Conservation (phyloP, 2,329 filamentous ascomycete genomes). For the Corynespora cassiicola region DNA sequence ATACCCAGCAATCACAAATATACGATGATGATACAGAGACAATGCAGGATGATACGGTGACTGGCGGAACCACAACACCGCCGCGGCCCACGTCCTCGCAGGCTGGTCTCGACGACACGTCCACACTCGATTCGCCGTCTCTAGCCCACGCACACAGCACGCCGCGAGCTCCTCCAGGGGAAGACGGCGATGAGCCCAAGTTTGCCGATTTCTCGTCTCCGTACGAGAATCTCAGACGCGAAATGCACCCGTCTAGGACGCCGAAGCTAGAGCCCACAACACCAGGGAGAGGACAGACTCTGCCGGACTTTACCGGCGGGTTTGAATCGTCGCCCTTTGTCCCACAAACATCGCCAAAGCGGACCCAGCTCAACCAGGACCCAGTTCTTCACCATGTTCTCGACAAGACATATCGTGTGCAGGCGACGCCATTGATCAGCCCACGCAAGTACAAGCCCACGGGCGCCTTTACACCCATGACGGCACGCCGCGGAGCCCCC, state of each 20-base stretch:
- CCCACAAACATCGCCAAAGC: slow-evolving; percentile 46
- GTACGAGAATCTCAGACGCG: slow-evolving; percentile 75
- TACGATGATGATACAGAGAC: slow-evolving; percentile 57
- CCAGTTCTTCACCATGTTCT: slow-evolving; percentile 88
- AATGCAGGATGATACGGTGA: slow-evolving; percentile 37
- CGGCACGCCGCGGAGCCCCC: slow-evolving; percentile 33
- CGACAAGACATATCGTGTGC: slow-evolving; percentile 93
- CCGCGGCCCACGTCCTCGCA: slow-evolving; percentile 42
- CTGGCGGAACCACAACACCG: slow-evolving; percentile 53
- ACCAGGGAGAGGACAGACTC: slow-evolving; percentile 38
- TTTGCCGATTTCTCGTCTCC: slow-evolving; percentile 75
- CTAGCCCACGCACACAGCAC: slow-evolving; percentile 65
- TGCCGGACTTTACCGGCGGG: slow-evolving; percentile 51
- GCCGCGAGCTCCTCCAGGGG: slow-evolving; percentile 53
- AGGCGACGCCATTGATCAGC: slow-evolving; percentile 87
- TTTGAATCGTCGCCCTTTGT: slow-evolving; percentile 60
- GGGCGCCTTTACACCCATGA: slow-evolving; percentile 45
- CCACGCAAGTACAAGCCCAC: slow-evolving; percentile 53
- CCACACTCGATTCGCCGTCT: slow-evolving; percentile 68
- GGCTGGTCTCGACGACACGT: slow-evolving; percentile 62
- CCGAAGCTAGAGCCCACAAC: slow-evolving; percentile 42
- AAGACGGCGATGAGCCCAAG: slow-evolving; percentile 42
- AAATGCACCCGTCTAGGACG: slow-evolving; percentile 58
- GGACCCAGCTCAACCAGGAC: slow-evolving; percentile 61
- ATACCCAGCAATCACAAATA: slow-evolving; percentile 43